Evolutionary conservation across 257 asterid species (phyloP), one percentile per base, ranked within the genome.

Genomic region (Mentha longifolia): DNA sequence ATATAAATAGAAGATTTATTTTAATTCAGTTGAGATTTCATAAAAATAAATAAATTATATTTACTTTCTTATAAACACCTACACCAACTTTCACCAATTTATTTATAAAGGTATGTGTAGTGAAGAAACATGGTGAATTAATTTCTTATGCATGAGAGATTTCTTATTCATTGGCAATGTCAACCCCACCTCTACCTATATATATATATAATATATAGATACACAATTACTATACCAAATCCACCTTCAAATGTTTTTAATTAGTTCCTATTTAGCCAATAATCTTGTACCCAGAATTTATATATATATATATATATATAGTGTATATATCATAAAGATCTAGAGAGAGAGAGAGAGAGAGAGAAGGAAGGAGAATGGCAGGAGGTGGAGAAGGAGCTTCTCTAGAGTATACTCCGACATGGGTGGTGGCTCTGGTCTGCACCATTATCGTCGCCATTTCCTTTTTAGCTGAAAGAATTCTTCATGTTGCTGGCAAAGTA

Each of bases 341-440:
- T 1, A 56, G 17, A 57, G 22, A 31, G 57, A 62, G 66, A 69
- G 45, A 69, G 74, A 70, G 51, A 61, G 37, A 65, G 56, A 71
- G n/a, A n/a, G n/a, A n/a, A n/a, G n/a, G n/a, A n/a, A n/a, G n/a
- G 74, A 70, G 61, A 70, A 61, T 81, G 73, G 80, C 75, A 10
- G 82, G 76, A 61, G 85, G 84, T 13, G 87, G 67, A 6, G 85
- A 77, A 50, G 92, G 84, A 57, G 65, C 46, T 6, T 78, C 79
- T 39, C 76, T 89, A 33, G 88, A 89, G 69, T 84, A 50, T 39
- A 89, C 96, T 25, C 96, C 96, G 7, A 89, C 95, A 14, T 89
- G 96, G 96, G 71, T 87, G 12, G 84, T 89, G 61, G 96, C 95
- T 5, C 51, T 84, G 3, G 89, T 89, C 33, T 84, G 95, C 82